Base-by-base conservation (phyloP, 306 rosid species). In the Trichosanthes truncata region DNA sequence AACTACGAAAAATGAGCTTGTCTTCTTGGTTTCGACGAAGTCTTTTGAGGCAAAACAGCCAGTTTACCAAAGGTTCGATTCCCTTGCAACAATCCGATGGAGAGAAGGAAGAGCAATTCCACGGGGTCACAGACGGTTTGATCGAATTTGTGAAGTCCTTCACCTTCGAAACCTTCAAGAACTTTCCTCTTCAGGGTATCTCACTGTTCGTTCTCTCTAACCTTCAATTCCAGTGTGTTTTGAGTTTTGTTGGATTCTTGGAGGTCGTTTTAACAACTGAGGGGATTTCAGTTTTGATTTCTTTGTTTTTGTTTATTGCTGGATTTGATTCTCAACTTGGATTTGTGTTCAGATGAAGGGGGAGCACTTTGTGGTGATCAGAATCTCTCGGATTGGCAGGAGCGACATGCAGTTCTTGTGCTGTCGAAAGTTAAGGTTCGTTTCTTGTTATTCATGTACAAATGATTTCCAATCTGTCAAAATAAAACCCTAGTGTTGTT, bases 331-430 rank as follows among this genome's bases (percentile, higher is more conserved):
- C 40, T 33, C 10, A 17, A 71, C 57, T 71, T 71, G 56, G 25
- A 20, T 45, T 71, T 82, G 4, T 63, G 8, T 73, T 55, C 79
- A 87, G 97, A 83, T 84, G 93, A 82, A 38, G 89, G 81, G 48
- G 90, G 81, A 80, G 67, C 82, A 35, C 59, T 57, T 40, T 15
- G 29, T 84, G 85, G 66, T 68, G 91, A 67, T 69, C 84, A 84
- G 49, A 93, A 92, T 87, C 97, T 92, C 72, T 92, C 97, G 7
- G 85, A 89, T 67, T 94, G 98, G 98, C 98, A 94, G 84, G 89
- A 91, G 85, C 89, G 81, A 76, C 98, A 94, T 78, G 98, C 98
- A 5, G 79, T 66, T 73, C 90, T 92, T 78, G 79, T 92, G 72
- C 94, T 94, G n/a, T 91, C 94, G 29, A 88, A 83, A 88, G 93